Base-by-base conservation (phyloP, 192 early-diverging fungal genomes). In the Coemansia sp. region DNA sequence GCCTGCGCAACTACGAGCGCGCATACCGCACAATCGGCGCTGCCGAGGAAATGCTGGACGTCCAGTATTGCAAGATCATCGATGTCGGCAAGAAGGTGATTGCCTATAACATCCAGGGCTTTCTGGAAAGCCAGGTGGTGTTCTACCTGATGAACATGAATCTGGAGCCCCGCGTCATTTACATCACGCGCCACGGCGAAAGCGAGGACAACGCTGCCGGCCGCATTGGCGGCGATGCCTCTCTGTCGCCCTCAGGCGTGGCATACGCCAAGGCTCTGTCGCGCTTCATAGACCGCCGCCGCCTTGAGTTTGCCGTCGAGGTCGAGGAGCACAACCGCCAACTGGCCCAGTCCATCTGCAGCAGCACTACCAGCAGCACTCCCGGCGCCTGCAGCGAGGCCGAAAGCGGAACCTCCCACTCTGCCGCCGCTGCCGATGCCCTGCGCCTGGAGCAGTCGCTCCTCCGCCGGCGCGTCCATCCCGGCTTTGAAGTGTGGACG, bases 91-190 rank as follows among this genome's bases (percentile, higher is more conserved):
- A 92, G 55, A 98, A 96, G 72, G 83, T 96, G 3, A 92, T 96
- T 67, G 91, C 94, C 13, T 83, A 94, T 78, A 92, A 94, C 62
- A 92, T 95, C 57, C 86, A 89, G 61, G 96, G 96, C 43, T 98
- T 94, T 66, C 70, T 98, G 38, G 80, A 86, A 30, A 87, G 88
- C 15, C 96, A 98, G 70, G 92, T 91, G 31, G 92, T 98, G 45
- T 97, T 98, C 65, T 98, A 97, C 64, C 68, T 98, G 56, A 97
- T 97, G 94, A 95, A 98, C 72, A 96, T 96, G 68, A 91, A 98
- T 62, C 84, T 95, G 53, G 65, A 82, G 62, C 75, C 86, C 16
- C 86, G 92, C 18, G 85, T 85, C 49, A 89, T 98, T 40, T 98
- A 90, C 82, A 75, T 98, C 20, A 94, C 92, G 28, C 80, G 96